phyloP scores from a whole-genome alignment of 2,329 filamentous ascomycete species.

The Cordyceps tenuipes region DNA sequence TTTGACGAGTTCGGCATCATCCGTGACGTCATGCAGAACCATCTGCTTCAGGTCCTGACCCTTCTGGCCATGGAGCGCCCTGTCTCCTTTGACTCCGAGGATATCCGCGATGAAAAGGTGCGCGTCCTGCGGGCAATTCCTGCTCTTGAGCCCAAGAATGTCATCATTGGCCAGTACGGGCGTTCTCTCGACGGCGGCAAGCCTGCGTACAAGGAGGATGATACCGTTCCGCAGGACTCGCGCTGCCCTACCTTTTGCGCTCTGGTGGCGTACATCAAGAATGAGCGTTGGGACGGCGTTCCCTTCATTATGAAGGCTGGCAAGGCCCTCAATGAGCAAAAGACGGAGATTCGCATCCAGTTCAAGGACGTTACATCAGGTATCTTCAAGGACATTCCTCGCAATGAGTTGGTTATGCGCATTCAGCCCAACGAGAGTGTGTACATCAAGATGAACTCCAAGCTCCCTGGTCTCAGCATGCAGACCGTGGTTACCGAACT shows the following conservation, averaged over 20 bases:
- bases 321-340: conserved; percentile 98
- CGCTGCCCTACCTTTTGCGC: conserved; percentile 97
- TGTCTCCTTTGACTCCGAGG: conserved; percentile 95
- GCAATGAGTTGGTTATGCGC: conserved; percentile 98
- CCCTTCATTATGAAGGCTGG: conserved; percentile 99
- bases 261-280: conserved; percentile 97
- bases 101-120: conserved; percentile 98
- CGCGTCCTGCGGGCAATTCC: conserved; percentile 90
- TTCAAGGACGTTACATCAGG: conserved; percentile 99
- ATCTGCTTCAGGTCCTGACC: conserved; percentile 91
- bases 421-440: conserved; percentile 99
- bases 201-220: conserved; percentile 96
- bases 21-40: conserved; percentile 99
- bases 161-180: conserved; percentile 98
- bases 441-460: conserved; percentile 99
- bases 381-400: conserved; percentile 99
- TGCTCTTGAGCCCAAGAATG: conserved; percentile 96
- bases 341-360: conserved; percentile 98
- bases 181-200: conserved; percentile 94
- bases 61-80: conserved; percentile 96
- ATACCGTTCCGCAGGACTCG: conserved; percentile 94
- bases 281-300: conserved; percentile 98
- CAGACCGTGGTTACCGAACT: conserved; percentile 98
- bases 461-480: conserved; percentile 96
- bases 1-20: conserved; percentile 99